Evolutionary conservation across 2,329 filamentous ascomycete species (phyloP), one percentile per base, ranked within the genome.

Genomic region (Pyrenochaeta sp.): DNA sequence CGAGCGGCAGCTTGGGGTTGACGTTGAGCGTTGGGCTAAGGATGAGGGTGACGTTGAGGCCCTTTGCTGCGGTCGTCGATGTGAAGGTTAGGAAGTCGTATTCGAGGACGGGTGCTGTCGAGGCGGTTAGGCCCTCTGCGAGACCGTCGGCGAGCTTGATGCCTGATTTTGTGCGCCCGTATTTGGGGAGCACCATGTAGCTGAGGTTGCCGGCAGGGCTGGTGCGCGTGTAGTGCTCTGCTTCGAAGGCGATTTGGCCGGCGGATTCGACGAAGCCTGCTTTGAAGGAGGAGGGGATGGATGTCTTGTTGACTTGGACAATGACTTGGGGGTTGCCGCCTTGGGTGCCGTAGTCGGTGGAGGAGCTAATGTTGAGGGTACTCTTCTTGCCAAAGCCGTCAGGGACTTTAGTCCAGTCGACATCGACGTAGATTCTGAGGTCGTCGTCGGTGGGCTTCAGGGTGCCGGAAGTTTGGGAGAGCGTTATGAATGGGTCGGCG

Each of bases 11-110:
- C 15, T 69, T 65, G 1, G 80, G 79, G 41, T 81, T 74, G 5
- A 77, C 74, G 53, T 83, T 82, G 4, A 82, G 71, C 0, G 75
- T 70, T 3, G 72, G 68, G 1, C 69, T 71, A 14, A 77, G 70
- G 22, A 74, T 72, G 15, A 77, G 59, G 1, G 72, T 73, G 2
- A 76, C 44, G 32, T 71, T 71, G 9, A 69, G 57, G 2, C 60
- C 52, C 19, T 68, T 72, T 6, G 61, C 46, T 6, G 53, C 22
- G 3, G 66, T 60, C 0, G 64, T 67, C 6, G 61, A 50, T 1
- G 67, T 67, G 46, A 71, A 71, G 19, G 69, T 69, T 22, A 65
- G 51, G 39, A 72, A 68, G 50, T 67, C 63, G 51, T 72, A 72
- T 51, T 71, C 66, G 15, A 72, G 63, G n/a, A 44, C 27, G 0